These are phyloP conservation scores for Brassica balearica DNA, from an alignment of 441 rosid genomes.

Conservation along the genomic window DNA sequence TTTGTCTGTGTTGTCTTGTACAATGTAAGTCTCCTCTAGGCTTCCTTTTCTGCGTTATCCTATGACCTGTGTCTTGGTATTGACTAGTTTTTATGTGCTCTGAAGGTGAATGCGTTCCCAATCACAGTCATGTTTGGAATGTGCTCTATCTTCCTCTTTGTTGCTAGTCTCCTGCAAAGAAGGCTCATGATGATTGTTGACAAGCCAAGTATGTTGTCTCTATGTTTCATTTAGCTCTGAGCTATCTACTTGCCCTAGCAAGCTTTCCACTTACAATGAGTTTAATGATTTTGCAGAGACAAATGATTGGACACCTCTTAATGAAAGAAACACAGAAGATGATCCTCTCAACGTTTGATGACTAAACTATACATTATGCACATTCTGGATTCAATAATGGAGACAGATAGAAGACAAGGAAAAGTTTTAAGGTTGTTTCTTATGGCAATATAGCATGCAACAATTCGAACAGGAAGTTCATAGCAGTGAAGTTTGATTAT, in stretches of 20 bases:
- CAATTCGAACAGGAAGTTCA: constrained; percentile 28
- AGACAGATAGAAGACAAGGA: constrained; percentile 25
- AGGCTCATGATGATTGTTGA: constrained; percentile 76
- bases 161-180: constrained; percentile 84
- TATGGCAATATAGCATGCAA: constrained; percentile 34
- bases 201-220: constrained; percentile 61
- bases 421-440: constrained; percentile 9
- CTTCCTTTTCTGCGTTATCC: neutral
- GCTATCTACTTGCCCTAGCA: constrained; percentile 5
- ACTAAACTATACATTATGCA: neutral
- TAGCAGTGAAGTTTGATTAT: constrained; percentile 24
- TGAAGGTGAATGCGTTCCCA: constrained; percentile 88
- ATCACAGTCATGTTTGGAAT: constrained; percentile 94
- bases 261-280: neutral
- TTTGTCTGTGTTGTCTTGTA: constrained; percentile 92
- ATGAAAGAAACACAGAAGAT: constrained; percentile 63
- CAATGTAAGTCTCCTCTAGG: constrained; percentile 57
- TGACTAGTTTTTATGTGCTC: constrained; percentile 23
- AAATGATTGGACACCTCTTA: constrained; percentile 56
- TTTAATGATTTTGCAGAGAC: constrained; percentile 53
- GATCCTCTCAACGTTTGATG: constrained; percentile 65
- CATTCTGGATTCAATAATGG: constrained; percentile 35
- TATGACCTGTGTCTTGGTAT: constrained; percentile 13
- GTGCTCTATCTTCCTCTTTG: constrained; percentile 97
- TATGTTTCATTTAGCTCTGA: neutral